Conservation (phyloP, 768 basidiomycete genomes). For the Mycena albidolilacea region DNA sequence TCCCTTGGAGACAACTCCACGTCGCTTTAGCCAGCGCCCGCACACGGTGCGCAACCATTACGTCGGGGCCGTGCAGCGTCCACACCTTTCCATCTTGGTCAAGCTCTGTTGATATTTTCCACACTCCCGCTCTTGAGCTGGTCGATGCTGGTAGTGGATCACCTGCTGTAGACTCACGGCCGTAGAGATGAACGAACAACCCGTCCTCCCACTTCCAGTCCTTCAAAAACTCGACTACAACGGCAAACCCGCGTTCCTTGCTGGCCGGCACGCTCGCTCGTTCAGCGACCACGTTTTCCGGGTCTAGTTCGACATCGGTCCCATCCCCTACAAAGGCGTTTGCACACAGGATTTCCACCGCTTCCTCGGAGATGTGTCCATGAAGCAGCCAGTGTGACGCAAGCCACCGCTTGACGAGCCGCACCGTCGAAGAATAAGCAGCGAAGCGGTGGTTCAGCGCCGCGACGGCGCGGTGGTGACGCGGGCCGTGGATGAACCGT, state of each 20-base stretch:
- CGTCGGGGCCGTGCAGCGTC: constrained; percentile 78
- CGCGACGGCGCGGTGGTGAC: constrained; percentile 88
- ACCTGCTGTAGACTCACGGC: constrained; percentile 48
- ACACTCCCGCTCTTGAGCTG: constrained; percentile 63
- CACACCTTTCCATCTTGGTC: constrained; percentile 84
- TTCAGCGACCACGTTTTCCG: constrained; percentile 51
- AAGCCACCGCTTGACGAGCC: constrained; percentile 95
- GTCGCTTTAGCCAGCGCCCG: constrained; percentile 83
- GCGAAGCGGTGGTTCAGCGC: constrained; percentile 84
- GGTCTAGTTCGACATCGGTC: constrained; percentile 47
- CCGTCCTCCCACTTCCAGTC: constrained; percentile 90
- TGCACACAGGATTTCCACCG: constrained; percentile 89
- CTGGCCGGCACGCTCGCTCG: constrained; percentile 73
- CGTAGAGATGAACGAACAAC: constrained; percentile 83
- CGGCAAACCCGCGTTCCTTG: constrained; percentile 86
- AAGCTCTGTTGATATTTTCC: constrained; percentile 85
- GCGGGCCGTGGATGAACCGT: constrained; percentile 85
- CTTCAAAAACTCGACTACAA: constrained; percentile 79
- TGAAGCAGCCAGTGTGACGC: constrained; percentile 90
- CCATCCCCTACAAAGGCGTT: constrained; percentile 77
- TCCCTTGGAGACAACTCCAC: constrained; percentile 68
- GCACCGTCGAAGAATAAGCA: constrained; percentile 87
- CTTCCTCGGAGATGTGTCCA: constrained; percentile 81
- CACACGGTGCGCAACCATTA: constrained; percentile 81
- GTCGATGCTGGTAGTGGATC: constrained; percentile 43